Base-by-base conservation (phyloP, 2,329 filamentous ascomycete species). In the Sporothrix pseudoabietina region DNA sequence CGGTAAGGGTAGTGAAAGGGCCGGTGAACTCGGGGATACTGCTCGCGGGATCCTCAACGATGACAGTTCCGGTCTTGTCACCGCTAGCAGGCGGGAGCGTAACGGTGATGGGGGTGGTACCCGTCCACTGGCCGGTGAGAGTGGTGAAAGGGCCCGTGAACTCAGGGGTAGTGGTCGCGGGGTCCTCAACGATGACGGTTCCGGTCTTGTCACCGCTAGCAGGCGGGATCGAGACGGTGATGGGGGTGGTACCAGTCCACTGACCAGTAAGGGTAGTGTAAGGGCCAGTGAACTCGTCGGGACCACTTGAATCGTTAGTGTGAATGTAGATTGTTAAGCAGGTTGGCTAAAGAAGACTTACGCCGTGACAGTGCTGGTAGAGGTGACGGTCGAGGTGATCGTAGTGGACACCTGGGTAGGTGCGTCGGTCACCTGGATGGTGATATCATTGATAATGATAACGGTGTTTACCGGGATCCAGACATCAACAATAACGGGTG, bases 261-360 rank as follows among this genome's bases (percentile, higher is more conserved):
- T 52, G 47, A n/a, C 73, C 76, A 4, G 75, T 76, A 12, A 76
- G 72, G 32, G 77, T 77, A 0, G 75, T 76, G 66, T 74, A 77
- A 0, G 75, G 75, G 4, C 75, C 75, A 12, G 76, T 75, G 63
- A 77, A 77, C 2, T 63, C 35, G 32, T 26, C 41, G 14, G 54
- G 12, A 19, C 32, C 72, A 30, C 57, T 70, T 35, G n/a, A 4
- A 9, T 7, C 2, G 71, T 65, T 22, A 71, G 59, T 19, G 54
- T 14, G 41, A n/a, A 49, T 54, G 10, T 9, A 26, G 22, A 3
- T 19, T 4, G 8, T 4, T 2, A 26, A 6, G 16, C 9, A 4
- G n/a, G 9, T 1, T 1, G 35, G 14, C 30, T 3, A 2, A 12
- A 26, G 3, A 2, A 5, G 7, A 47, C 75, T 35, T 49, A 76